Evolutionary conservation across 2,329 filamentous ascomycete genomes (phyloP).

Genomic region (Grosmannia serpens): DNA sequence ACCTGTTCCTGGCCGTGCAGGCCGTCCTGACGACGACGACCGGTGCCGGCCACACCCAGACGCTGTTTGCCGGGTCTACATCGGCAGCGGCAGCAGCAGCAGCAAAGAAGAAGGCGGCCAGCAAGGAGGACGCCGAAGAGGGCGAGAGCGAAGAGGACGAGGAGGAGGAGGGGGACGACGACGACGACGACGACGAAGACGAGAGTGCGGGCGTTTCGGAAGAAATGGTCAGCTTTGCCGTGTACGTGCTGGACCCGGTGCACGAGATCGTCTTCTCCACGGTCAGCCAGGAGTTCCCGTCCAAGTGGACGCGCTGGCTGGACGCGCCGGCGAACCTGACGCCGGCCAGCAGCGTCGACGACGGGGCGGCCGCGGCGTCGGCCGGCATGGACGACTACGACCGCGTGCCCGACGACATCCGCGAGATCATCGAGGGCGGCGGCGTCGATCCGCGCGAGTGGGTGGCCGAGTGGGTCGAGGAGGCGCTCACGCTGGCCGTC

Average conservation of each 20-base stretch:
- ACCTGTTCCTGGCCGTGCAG: slow-evolving; percentile 94
- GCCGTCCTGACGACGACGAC: slow-evolving; percentile 53
- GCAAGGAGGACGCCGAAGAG: slow-evolving; percentile 27
- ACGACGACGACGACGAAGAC: slow-evolving; percentile 68
- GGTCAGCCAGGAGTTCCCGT: slow-evolving; percentile 71
- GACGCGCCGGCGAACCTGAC: slow-evolving; percentile 57
- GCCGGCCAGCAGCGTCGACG: slow-evolving; percentile 31
- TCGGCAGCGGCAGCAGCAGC: slow-evolving; percentile 1
- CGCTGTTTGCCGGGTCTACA: slow-evolving; percentile 50
- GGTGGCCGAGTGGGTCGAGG: slow-evolving; percentile 96
- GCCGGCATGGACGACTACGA: slow-evolving; percentile 21
- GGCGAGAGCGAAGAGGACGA: slow-evolving; percentile 50
- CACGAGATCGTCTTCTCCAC: slow-evolving; percentile 82
- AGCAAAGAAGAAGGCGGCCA: neutral
- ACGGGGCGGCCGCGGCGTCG: neutral
- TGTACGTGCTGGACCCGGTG: slow-evolving; percentile 77
- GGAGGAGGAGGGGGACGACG: slow-evolving; percentile 82
- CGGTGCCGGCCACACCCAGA: slow-evolving; percentile 32
- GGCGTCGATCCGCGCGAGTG: slow-evolving; percentile 89
- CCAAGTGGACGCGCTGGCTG: slow-evolving; percentile 83
- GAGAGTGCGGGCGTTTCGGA: slow-evolving; percentile 38
- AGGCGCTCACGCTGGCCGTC: slow-evolving; percentile 63
- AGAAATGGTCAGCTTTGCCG: slow-evolving; percentile 58
- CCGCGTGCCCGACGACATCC: slow-evolving; percentile 69
- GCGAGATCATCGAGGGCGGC: slow-evolving; percentile 64